phyloP scores from a whole-genome alignment of 768 basidiomycete genomes.

The Termitomyces titanicus region DNA sequence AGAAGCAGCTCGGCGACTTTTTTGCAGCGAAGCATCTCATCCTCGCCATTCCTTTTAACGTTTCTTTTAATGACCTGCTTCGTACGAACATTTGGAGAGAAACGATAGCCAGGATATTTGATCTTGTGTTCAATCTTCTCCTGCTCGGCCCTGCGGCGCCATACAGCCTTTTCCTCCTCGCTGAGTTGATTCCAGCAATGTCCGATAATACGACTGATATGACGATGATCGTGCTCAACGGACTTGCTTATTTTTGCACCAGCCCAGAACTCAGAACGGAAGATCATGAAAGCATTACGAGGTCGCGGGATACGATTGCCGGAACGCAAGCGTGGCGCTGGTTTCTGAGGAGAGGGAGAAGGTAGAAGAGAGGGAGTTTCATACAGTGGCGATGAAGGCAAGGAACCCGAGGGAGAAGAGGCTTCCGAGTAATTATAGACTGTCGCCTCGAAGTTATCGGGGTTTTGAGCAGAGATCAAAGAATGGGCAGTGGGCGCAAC shows the following conservation, averaged over 20 bases:
- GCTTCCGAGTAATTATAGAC: slow-evolving; percentile 11
- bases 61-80: slow-evolving; percentile 46
- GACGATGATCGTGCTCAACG: slow-evolving; percentile 54
- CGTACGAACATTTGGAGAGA: slow-evolving; percentile 40
- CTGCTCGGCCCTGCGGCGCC: slow-evolving; percentile 44
- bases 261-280: slow-evolving; percentile 56
- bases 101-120: slow-evolving; percentile 54
- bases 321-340: slow-evolving; percentile 22
- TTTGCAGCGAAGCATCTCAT: slow-evolving; percentile 47
- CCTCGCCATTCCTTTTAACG: slow-evolving; percentile 45
- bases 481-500: not conserved
- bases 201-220: slow-evolving; percentile 54
- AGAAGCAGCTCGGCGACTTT: slow-evolving; percentile 47
- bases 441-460: slow-evolving; percentile 4
- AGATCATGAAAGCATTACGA: slow-evolving; percentile 81
- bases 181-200: slow-evolving; percentile 53
- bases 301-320: slow-evolving; percentile 68
- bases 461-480: slow-evolving; percentile 7
- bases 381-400: slow-evolving; percentile 7
- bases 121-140: slow-evolving; percentile 47
- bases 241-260: slow-evolving; percentile 42
- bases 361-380: not conserved
- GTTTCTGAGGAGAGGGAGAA: slow-evolving; percentile 14
- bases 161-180: slow-evolving; percentile 46
- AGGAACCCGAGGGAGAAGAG: slow-evolving; percentile 11